phyloP scores from a whole-genome alignment of 2,329 filamentous ascomycete species.

The Phialocephala sp. region DNA sequence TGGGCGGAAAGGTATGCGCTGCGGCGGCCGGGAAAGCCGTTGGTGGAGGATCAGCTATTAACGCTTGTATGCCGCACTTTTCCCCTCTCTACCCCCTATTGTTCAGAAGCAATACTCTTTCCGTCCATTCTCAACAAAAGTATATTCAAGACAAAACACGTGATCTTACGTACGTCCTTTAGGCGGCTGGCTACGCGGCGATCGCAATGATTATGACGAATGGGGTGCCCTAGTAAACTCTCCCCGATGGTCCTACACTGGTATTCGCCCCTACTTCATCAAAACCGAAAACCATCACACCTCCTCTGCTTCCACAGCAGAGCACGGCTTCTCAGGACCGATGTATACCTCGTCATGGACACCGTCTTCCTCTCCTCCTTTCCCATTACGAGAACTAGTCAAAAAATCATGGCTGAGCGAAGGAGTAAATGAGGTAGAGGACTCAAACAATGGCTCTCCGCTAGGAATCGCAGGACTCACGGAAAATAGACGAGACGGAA shows the following conservation, averaged over 20 bases:
- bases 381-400: constrained; percentile 46
- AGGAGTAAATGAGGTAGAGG: constrained; percentile 39
- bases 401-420: constrained; percentile 47
- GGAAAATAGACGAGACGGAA: constrained; percentile 41
- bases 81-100: too few relatives aligned
- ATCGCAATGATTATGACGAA: constrained; percentile 51
- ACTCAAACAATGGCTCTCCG: constrained; percentile 40
- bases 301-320: constrained; percentile 24
- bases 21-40: constrained; percentile 48
- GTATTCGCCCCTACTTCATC: constrained; percentile 52
- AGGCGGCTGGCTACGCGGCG: constrained; percentile 52
- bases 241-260: constrained; percentile 52
- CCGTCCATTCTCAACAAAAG: too few relatives aligned
- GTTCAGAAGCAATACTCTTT: too few relatives aligned
- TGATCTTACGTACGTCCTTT: not conserved
- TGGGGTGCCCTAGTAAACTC: constrained; percentile 51
- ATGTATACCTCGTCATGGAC: constrained; percentile 36
- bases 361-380: constrained; percentile 44
- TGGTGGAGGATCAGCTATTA: constrained; percentile 49
- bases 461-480: constrained; percentile 41
- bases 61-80: constrained; percentile 33
- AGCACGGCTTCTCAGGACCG: constrained; percentile 42
- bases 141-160: not conserved
- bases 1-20: constrained; percentile 37
- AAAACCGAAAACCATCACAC: constrained; percentile 45